Evolutionary conservation across 225 moss, liverwort and hornwort species (phyloP), one percentile per base, ranked within the genome.

Genomic region (Climacium dendroides): DNA sequence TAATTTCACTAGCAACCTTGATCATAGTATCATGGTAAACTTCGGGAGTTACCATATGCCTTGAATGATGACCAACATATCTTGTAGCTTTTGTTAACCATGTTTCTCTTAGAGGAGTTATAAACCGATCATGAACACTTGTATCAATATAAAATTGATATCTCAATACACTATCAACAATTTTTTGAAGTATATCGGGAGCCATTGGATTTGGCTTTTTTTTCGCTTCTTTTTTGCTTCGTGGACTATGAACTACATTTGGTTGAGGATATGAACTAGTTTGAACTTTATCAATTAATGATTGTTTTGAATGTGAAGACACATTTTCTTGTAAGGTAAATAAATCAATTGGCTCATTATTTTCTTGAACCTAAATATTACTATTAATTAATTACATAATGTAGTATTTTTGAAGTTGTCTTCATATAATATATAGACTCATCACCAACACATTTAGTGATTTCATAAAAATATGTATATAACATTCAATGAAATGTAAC

Each of bases 11-110:
- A 4, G 93, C 94, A 84, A 94, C 91, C 25, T 52, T 83, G 3
- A 94, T 88, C 91, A 96, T 88, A 7, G 89, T 92, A 20, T 93
- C 75, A 73, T 96, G 93, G 74, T 96, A 96, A 50, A 86, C 74
- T 53, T 91, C 91, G 11, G 47, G 29, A 66, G 91, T 71, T 17
- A 98, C 93, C 88, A 90, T 89, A 15, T 88, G 88, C 79, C 88
- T 93, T 86, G 94, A 92, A 74, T 91, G 72, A 3, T 19, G 35
- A 59, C 98, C 96, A 58, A 96, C 54, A 72, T 94, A 90, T 79
- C 79, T 88, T 58, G 91, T 90, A 61, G 98, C 93, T 74, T 92
- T 85, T 45, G 89, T 89, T 69, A 98, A 85, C 98, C 98, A 96
- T 35, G 47, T 61, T 57, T 94, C 87, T 62, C 92, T 87, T 8